Conservation (phyloP, 225 moss, liverwort and hornwort species). For the Marchantia paleacea region DNA sequence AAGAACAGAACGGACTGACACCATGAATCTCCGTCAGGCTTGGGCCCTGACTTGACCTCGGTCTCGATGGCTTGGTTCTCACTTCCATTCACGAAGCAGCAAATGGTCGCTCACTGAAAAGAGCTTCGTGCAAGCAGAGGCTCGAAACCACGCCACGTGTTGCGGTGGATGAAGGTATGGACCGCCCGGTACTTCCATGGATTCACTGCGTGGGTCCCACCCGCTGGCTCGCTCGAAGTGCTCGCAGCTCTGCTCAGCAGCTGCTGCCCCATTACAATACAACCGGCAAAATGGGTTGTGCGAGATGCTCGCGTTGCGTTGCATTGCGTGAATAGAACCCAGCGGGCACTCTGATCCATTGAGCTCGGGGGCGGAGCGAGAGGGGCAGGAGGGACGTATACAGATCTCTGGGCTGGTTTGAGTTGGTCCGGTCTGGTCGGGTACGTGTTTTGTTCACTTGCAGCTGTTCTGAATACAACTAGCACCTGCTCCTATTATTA, state of each 20-base stretch:
- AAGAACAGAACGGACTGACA: too few relatives aligned
- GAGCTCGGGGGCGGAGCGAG: background rate
- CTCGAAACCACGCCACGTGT: background rate
- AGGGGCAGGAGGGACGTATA: background rate
- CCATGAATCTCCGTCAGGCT: too few relatives aligned
- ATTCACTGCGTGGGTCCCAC: constrained; percentile 3
- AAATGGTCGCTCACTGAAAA: too few relatives aligned
- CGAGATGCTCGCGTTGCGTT: background rate
- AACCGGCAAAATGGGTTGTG: background rate
- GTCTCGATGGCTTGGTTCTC: too few relatives aligned
- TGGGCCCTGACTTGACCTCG: too few relatives aligned
- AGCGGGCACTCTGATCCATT: background rate
- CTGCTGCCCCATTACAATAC: background rate
- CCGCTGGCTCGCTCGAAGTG: background rate
- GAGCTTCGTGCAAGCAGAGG: background rate
- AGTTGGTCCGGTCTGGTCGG: too few relatives aligned
- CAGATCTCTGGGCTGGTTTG: background rate
- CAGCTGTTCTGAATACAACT: background rate
- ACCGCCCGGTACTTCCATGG: background rate
- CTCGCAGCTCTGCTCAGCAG: background rate
- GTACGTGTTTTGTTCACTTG: background rate
- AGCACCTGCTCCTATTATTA: background rate
- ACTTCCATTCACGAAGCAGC: background rate
- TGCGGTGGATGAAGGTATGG: background rate
- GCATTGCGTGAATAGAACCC: background rate